Conservation (phyloP, 106 monocot species). For the Amphibolis antarctica region DNA sequence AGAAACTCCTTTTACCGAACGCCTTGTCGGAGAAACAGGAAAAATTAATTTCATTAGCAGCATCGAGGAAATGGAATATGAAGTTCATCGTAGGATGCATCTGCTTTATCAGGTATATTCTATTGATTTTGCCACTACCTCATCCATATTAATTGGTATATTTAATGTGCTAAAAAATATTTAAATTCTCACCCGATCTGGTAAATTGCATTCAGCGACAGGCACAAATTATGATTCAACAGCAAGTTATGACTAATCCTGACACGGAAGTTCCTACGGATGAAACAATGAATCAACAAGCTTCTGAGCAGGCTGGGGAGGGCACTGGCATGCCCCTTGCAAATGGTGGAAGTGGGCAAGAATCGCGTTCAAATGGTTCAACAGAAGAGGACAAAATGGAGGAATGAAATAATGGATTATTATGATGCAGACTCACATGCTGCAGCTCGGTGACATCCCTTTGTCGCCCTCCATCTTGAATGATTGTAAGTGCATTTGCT, state of each 20-base stretch:
- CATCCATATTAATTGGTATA: not conserved
- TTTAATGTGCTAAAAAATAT: not conserved
- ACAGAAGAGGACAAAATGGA: slow-evolving; percentile 5
- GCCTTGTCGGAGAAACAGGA: slow-evolving; percentile 54
- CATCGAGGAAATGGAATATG: slow-evolving; percentile 62
- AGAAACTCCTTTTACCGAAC: slow-evolving; percentile 61
- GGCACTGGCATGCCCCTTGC: slow-evolving; percentile 24
- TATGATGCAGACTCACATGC: not conserved
- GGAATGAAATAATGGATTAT: not conserved
- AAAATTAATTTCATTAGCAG: slow-evolving; percentile 39
- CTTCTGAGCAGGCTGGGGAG: slow-evolving; percentile 6
- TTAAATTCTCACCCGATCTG: not conserved
- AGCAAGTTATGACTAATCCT: slow-evolving; percentile 16
- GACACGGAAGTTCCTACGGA: slow-evolving; percentile 8
- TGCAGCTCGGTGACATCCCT: no score
- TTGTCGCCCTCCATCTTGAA: no score
- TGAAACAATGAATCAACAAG: slow-evolving; percentile 3
- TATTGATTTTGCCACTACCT: no score
- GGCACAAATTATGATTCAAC: slow-evolving; percentile 41
- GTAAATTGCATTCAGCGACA: slow-evolving; percentile 6
- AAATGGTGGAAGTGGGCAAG: slow-evolving; percentile 11
- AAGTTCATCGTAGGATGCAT: slow-evolving; percentile 61
- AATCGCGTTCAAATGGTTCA: not conserved
- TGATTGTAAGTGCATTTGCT: no score
- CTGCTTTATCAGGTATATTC: slow-evolving; percentile 64